Percentiles rank a stretch among this genome's conserved stretches.
These are phyloP conservation scores for Glomus cerebriforme DNA, from an alignment of 192 early-diverging fungal genomes.

Conservation along the genomic window DNA sequence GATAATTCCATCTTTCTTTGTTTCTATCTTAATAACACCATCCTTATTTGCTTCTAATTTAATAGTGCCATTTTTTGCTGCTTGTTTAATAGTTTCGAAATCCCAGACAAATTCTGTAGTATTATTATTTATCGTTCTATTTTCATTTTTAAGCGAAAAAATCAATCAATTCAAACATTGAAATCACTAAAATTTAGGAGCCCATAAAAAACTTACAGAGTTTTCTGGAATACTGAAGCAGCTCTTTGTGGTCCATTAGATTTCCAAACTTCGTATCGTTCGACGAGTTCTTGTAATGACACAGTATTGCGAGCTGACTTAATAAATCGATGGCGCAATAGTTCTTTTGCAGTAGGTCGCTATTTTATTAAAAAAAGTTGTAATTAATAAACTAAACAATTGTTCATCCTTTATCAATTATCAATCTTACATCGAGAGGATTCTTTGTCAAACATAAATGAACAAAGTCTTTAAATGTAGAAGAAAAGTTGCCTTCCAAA, in stretches of 20 bases:
- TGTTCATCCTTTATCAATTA: not conserved
- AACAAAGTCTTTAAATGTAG: conserved; percentile 91
- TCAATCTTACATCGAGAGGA: conserved; percentile 61
- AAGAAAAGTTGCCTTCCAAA: conserved; percentile 76
- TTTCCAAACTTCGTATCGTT: conserved; percentile 80
- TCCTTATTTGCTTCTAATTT: not conserved
- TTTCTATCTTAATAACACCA: not conserved
- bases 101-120: conserved; percentile 38
- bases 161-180: not conserved
- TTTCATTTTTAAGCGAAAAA: not conserved
- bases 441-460: conserved; percentile 86
- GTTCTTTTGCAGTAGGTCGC: conserved; percentile 86
- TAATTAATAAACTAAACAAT: conserved; percentile 15
- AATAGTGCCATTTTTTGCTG: not conserved
- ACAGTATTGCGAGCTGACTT: conserved; percentile 77
- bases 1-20: not conserved
- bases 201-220: not conserved
- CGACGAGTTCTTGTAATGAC: conserved; percentile 82
- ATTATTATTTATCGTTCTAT: conserved; percentile 22
- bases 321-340: conserved; percentile 90
- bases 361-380: conserved; percentile 32
- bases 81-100: conserved; percentile 38
- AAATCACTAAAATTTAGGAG: not conserved
- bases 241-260: conserved; percentile 46
- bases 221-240: conserved; percentile 31